Evolutionary conservation across 495 filamentous ascomycete species (phyloP).

Genomic region (Mytilinidion resinicola): DNA sequence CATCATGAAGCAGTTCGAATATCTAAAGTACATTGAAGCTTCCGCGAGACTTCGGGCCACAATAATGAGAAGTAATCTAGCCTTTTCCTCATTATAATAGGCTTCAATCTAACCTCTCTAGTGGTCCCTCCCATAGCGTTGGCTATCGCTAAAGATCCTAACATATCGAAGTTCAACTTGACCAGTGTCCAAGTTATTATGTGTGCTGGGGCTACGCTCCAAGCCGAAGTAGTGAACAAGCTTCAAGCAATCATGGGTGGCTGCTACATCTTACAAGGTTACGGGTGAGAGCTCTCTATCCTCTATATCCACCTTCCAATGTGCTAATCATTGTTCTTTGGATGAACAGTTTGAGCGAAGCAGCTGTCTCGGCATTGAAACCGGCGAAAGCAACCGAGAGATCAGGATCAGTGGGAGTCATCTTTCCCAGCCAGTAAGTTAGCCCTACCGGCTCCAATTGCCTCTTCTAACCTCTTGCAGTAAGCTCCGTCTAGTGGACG

Average conservation of each 20-base stretch:
- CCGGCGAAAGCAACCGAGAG: neutral
- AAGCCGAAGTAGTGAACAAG: neutral
- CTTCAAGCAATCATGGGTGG: constrained; percentile 11
- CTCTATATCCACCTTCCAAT: too few relatives aligned
- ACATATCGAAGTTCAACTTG: constrained; percentile 11
- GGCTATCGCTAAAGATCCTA: constrained; percentile 7
- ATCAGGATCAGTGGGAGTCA: neutral
- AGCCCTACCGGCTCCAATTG: neutral
- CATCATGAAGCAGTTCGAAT: neutral
- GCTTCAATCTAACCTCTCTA: too few relatives aligned
- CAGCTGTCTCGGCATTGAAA: neutral
- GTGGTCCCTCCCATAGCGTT: constrained; percentile 15
- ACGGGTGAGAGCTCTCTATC: constrained; percentile 12
- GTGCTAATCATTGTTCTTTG: too few relatives aligned
- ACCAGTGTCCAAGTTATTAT: constrained; percentile 14
- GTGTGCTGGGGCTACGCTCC: constrained; percentile 11
- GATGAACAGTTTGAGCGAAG: neutral
- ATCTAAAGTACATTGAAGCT: neutral
- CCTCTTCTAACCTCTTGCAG: neutral
- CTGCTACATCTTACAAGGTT: constrained; percentile 11
- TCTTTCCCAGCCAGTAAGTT: neutral
- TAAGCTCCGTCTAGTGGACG: constrained; percentile 10
- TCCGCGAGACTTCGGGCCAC: neutral
- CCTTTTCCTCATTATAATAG: too few relatives aligned
- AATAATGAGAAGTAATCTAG: neutral